Base-by-base conservation (phyloP, 164 flowering plant genomes). In the Stephania yunnanensis region DNA sequence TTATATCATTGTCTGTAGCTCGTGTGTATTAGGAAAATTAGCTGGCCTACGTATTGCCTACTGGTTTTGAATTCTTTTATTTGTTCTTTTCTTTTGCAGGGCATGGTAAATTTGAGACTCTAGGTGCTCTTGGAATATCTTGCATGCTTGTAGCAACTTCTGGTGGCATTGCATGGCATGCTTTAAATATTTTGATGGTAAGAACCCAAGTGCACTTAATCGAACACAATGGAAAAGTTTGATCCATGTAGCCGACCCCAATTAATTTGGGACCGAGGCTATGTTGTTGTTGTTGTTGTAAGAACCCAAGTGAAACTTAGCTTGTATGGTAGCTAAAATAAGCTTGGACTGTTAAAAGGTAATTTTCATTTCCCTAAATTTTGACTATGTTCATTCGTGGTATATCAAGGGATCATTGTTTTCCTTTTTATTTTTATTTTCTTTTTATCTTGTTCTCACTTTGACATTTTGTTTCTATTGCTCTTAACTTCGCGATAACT, bases 71-170 rank as follows among this genome's bases (percentile, higher is more conserved):
- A 19, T 61, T 63, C 29, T 31, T 53, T 61, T 70, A 10, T 73
- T 19, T 9, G 13, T 46, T 55, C 74, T 69, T 45, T 70, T 68
- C 74, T 30, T 71, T n/a, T 78, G 67, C 91, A 96, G 99, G 99
- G 31, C 98, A 96, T 87, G 99, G 99, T 22, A 96, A 96, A 82
- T 94, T 96, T 89, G 99, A 96, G 80, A 88, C 95, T 42, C 79
- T 96, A 19, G 97, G 99, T 78, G 99, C 98, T 44, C 95, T 96
- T 78, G 99, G 97, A 74, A 94, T 94, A 77, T 96, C 99, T 82
- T 75, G 88, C 70, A 90, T 96, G 97, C 95, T 94, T 71, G 81
- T 94, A 83, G 95, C 81, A 67, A 92, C 99, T 73, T 87, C 92
- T 20, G 97, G 97, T 65, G 98, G 97, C 78, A 95, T 95, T 74